phyloP scores from a whole-genome alignment of 179 eudicot genomes.

The Corrigiola litoralis region DNA sequence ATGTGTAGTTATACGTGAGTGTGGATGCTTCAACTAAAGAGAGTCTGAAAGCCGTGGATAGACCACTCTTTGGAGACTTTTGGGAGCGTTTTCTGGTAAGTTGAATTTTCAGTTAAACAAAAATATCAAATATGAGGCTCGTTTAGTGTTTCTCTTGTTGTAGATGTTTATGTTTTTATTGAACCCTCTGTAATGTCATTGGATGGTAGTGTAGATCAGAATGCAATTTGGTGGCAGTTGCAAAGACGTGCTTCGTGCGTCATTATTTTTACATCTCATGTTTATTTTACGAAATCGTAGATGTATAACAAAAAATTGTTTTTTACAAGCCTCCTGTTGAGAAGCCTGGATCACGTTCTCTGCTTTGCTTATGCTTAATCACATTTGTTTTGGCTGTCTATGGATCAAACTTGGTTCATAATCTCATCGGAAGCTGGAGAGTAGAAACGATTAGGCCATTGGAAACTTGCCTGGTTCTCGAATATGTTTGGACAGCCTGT shows the following conservation, averaged over 20 bases:
- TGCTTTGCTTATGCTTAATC: neutral
- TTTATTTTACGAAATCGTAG: no score
- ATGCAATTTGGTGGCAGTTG: no score
- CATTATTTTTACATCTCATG: no score
- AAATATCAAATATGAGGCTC: neutral
- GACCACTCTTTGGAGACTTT: slow-evolving; percentile 97
- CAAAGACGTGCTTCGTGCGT: no score
- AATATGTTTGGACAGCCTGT: no score
- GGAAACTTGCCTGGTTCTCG: no score
- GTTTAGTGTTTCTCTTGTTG: neutral
- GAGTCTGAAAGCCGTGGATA: slow-evolving; percentile 93
- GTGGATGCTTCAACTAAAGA: slow-evolving; percentile 99
- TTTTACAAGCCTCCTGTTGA: neutral
- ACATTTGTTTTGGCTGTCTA: neutral
- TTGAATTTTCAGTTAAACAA: neutral
- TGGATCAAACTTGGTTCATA: neutral
- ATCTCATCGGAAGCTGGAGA: no score
- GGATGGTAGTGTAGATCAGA: neutral
- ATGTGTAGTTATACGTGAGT: slow-evolving; percentile 83
- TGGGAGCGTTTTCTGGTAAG: slow-evolving; percentile 97
- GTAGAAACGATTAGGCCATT: no score
- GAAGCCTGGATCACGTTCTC: neutral
- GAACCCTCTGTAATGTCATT: neutral
- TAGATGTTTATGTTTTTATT: neutral
- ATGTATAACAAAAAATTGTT: no score